These are phyloP conservation scores for Melastoma malabathricum DNA, from an alignment of 345 rosid species.

Conservation along the genomic window DNA sequence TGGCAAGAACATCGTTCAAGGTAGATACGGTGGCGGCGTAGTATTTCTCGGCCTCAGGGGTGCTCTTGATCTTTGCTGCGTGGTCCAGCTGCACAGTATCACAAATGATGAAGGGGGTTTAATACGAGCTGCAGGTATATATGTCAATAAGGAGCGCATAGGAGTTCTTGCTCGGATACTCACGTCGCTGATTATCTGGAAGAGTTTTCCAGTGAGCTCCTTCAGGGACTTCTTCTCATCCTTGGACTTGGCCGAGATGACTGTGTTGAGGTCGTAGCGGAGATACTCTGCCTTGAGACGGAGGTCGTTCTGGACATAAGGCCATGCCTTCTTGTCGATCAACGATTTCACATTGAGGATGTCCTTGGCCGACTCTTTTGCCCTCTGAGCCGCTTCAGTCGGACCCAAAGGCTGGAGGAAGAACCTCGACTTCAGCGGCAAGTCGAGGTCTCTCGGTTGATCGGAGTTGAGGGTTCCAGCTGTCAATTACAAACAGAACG, in stretches of 20 bases:
- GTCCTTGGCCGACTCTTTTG: slow-evolving; percentile 80
- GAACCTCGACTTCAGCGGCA: slow-evolving; percentile 52
- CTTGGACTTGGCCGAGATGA: slow-evolving; percentile 60
- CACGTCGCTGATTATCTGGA: slow-evolving; percentile 48
- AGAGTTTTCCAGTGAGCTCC: slow-evolving; percentile 65
- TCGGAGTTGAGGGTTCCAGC: slow-evolving; percentile 94
- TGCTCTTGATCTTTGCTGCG: slow-evolving; percentile 85
- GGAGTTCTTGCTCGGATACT: slow-evolving; percentile 3
- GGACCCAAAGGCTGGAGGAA: slow-evolving; percentile 61
- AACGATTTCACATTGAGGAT: slow-evolving; percentile 53
- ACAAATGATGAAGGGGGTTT: not conserved
- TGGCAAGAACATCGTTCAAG: slow-evolving; percentile 73
- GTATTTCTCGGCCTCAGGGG: slow-evolving; percentile 72
- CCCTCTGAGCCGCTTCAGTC: slow-evolving; percentile 57
- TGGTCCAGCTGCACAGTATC: slow-evolving; percentile 50
- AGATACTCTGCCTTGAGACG: slow-evolving; percentile 61
- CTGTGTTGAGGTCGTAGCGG: slow-evolving; percentile 83
- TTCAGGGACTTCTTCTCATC: slow-evolving; percentile 57
- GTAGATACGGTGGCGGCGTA: slow-evolving; percentile 63
- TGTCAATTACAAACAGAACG: slow-evolving; percentile 13
- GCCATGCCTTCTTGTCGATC: slow-evolving; percentile 93
- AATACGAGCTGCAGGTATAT: too few relatives aligned
- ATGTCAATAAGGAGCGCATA: not conserved
- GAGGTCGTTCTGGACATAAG: slow-evolving; percentile 76
- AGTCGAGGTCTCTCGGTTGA: slow-evolving; percentile 53